phyloP scores from a whole-genome alignment of 2,329 filamentous ascomycete genomes.

The Leptographium radiaticola region DNA sequence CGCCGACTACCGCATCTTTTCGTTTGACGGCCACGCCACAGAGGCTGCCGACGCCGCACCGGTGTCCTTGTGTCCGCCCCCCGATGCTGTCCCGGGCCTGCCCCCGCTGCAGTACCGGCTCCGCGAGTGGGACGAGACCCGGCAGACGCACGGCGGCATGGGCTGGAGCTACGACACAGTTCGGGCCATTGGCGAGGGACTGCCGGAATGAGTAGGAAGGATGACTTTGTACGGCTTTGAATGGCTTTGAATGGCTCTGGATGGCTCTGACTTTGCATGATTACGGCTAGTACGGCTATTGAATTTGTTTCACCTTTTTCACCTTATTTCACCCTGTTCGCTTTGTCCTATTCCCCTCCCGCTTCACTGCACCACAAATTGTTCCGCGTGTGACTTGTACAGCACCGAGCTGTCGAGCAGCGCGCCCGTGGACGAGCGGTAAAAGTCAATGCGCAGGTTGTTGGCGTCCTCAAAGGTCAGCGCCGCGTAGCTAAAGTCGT shows the following conservation, averaged over 20 bases:
- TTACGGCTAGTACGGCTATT: too few relatives aligned
- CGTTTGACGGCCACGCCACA: slow-evolving; percentile 28
- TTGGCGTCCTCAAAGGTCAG: slow-evolving; percentile 31
- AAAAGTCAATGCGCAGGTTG: slow-evolving; percentile 36
- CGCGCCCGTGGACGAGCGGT: slow-evolving; percentile 32
- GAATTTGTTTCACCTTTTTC: background rate
- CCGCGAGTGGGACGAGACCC: slow-evolving; percentile 35
- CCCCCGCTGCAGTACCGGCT: slow-evolving; percentile 16
- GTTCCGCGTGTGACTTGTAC: slow-evolving; percentile 31
- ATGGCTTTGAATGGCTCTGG: background rate
- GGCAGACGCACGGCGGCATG: slow-evolving; percentile 34
- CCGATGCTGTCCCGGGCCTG: slow-evolving; percentile 2
- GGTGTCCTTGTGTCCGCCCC: background rate
- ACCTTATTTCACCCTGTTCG: background rate
- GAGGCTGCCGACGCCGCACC: background rate
- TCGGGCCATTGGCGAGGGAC: slow-evolving; percentile 16
- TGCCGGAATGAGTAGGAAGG: slow-evolving; percentile 11
- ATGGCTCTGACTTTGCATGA: background rate
- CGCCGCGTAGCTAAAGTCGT: slow-evolving; percentile 38
- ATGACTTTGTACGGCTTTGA: background rate
- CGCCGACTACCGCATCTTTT: slow-evolving; percentile 51
- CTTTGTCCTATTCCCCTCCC: background rate
- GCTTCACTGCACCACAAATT: slow-evolving; percentile 29
- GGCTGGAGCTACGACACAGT: slow-evolving; percentile 30
- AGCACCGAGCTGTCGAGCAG: slow-evolving; percentile 33